Evolutionary conservation across 345 rosid species (phyloP).

Genomic region (Dimocarpus longan): DNA sequence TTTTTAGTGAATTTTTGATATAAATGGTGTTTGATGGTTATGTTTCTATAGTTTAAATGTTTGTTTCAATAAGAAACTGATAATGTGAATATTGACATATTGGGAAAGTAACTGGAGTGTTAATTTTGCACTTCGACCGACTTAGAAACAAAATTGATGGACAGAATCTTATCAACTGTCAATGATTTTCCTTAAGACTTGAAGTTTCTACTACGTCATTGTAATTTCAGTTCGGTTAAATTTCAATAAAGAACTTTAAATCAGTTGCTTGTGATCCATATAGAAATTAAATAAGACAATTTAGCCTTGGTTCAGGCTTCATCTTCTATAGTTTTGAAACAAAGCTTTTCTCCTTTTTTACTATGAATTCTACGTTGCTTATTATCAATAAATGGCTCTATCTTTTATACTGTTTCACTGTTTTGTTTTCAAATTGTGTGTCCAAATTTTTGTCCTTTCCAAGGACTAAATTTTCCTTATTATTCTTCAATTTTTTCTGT

Average conservation of each 20-base stretch:
- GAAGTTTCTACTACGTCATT: not conserved
- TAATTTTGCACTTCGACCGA: not conserved
- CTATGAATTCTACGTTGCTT: not conserved
- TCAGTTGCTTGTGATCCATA: not conserved
- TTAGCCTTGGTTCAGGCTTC: not conserved
- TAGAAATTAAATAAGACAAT: not conserved
- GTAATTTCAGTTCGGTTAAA: not conserved
- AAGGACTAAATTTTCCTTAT: not conserved
- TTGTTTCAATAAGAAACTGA: not conserved
- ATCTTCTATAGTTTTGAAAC: too few relatives aligned
- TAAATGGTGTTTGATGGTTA: not conserved
- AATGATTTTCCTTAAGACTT: not conserved
- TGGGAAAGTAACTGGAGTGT: not conserved
- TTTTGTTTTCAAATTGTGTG: not conserved
- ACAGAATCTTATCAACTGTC: not conserved
- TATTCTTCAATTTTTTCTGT: not conserved
- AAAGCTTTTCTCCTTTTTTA: not conserved
- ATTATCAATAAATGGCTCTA: not conserved
- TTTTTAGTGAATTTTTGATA: not conserved
- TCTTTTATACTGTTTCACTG: not conserved
- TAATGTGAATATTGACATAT: not conserved
- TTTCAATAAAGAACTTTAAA: too few relatives aligned
- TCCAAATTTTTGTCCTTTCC: not conserved
- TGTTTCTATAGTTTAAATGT: not conserved
- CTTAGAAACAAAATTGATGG: not conserved